Evolutionary conservation across 768 basidiomycete species (phyloP).

Genomic region (Kwoniella europaea): DNA sequence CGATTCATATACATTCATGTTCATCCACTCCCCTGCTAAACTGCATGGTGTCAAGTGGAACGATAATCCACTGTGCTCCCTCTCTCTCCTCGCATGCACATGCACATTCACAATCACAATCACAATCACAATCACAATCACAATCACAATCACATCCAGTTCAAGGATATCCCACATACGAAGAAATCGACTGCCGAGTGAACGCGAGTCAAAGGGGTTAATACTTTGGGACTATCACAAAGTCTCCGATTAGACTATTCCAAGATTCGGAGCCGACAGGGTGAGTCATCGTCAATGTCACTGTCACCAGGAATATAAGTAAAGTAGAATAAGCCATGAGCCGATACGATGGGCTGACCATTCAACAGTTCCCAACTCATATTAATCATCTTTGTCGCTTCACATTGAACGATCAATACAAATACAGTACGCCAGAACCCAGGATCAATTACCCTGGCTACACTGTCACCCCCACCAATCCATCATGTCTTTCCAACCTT

Average conservation of each 20-base stretch:
- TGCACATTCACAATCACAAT: neutral
- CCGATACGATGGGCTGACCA: neutral
- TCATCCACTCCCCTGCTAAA: neutral
- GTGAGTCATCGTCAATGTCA: neutral
- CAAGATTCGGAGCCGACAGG: neutral
- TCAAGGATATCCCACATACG: neutral
- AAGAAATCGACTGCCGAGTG: neutral
- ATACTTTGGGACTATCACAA: no score
- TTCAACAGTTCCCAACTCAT: neutral
- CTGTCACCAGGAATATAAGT: neutral
- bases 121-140: no score
- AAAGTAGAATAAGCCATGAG: neutral
- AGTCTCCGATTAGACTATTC: no score
- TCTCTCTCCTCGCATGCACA: no score
- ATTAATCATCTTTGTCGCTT: no score
- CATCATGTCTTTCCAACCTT: slow-evolving; percentile 15
- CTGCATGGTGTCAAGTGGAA: neutral
- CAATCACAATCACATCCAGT: neutral
- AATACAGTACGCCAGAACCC: neutral
- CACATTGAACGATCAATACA: neutral
- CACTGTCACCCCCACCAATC: neutral
- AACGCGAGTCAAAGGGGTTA: neutral
- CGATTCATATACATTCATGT: neutral
- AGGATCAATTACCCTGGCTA: no score
- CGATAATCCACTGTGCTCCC: neutral